Conservation (phyloP, 192 early-diverging fungal genomes). For the Thoreauomyces humboldtii region DNA sequence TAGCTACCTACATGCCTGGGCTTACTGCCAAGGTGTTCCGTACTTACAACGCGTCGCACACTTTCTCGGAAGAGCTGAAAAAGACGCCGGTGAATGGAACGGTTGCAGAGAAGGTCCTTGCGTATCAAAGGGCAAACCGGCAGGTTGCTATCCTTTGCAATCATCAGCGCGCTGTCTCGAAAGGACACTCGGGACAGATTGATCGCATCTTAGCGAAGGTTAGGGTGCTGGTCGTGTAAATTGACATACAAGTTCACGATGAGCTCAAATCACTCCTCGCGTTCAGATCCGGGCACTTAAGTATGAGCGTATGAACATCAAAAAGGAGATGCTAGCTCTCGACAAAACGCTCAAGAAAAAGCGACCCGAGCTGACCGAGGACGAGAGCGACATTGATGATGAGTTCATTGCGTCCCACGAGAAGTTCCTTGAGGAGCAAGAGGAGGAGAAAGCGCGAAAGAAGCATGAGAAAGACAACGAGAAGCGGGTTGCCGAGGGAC, state of each 20-base stretch:
- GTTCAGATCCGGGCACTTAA: constrained; percentile 68
- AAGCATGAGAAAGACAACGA: constrained; percentile 83
- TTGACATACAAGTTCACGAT: no score
- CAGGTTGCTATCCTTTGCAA: constrained; percentile 96
- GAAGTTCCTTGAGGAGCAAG: constrained; percentile 60
- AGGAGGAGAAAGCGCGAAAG: constrained; percentile 60
- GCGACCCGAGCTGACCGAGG: constrained; percentile 58
- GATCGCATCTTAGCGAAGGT: constrained; percentile 80
- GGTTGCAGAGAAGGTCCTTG: constrained; percentile 80
- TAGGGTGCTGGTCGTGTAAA: no score
- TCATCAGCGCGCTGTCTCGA: constrained; percentile 89
- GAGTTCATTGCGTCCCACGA: constrained; percentile 73
- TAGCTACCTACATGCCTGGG: constrained; percentile 82
- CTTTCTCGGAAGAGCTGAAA: constrained; percentile 85
- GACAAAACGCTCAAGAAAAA: constrained; percentile 80
- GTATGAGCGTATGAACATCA: constrained; percentile 78
- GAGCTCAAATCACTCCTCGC: not conserved
- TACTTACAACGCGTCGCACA: constrained; percentile 95
- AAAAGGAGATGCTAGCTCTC: constrained; percentile 64
- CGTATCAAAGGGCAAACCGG: constrained; percentile 94
- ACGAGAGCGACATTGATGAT: constrained; percentile 73
- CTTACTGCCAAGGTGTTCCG: constrained; percentile 98
- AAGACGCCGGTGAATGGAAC: constrained; percentile 67
- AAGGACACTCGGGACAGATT: constrained; percentile 75
- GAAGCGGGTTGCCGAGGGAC: constrained; percentile 65